phyloP scores from a whole-genome alignment of 2,329 filamentous ascomycete genomes.

The Neonectria magnoliae region DNA sequence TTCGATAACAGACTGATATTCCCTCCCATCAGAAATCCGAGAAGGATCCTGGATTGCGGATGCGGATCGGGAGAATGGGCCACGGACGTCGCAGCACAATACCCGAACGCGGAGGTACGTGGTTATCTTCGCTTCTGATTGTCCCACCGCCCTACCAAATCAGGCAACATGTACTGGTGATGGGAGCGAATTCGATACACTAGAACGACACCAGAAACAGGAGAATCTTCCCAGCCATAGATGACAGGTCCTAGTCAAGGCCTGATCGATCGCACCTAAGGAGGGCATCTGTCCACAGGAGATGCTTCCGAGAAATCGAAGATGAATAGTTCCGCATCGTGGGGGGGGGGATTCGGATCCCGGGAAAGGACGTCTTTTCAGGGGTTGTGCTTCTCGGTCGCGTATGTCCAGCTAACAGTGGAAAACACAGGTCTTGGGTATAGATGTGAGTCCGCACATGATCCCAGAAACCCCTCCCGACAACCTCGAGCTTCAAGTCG shows the following conservation, averaged over 20 bases:
- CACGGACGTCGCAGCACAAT: slow-evolving; percentile 70
- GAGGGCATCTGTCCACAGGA: not conserved
- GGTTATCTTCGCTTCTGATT: not conserved
- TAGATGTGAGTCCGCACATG: slow-evolving; percentile 78
- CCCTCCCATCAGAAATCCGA: slow-evolving; percentile 68
- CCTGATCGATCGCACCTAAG: not conserved
- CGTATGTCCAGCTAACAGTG: slow-evolving; percentile 6
- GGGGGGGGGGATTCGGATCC: not conserved
- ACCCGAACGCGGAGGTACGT: slow-evolving; percentile 72
- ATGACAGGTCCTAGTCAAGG: not conserved
- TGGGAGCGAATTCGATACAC: not conserved
- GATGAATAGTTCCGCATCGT: not conserved
- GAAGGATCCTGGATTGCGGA: slow-evolving; percentile 75
- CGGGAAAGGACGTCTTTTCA: not conserved
- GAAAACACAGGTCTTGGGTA: slow-evolving; percentile 69
- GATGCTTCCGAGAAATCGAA: not conserved
- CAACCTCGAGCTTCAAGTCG: slow-evolving; percentile 77
- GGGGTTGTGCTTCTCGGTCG: not conserved
- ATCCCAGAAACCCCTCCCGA: slow-evolving; percentile 70
- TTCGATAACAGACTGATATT: slow-evolving; percentile 77
- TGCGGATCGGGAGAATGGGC: slow-evolving; percentile 79
- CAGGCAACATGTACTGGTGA: not conserved
- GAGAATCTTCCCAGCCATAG: not conserved
- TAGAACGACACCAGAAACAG: not conserved
- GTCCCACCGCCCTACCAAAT: not conserved